Evolutionary conservation across 2,329 filamentous ascomycete genomes (phyloP).

Genomic region (Rhytidhysteron rufulum): DNA sequence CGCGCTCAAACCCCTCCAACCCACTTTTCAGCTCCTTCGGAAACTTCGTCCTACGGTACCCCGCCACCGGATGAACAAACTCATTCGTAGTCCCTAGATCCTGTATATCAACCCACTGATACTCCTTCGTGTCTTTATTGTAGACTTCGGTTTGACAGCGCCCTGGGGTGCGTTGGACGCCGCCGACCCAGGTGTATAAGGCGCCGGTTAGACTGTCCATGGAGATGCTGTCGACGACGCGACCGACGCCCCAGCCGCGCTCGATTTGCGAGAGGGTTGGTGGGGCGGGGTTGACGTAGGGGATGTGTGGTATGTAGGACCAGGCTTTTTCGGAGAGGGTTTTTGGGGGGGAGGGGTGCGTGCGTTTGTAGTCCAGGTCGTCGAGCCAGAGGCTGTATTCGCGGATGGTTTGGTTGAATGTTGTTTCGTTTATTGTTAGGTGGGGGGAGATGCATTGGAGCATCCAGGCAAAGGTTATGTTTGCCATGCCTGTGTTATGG

Average conservation of each 20-base stretch:
- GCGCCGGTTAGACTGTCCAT: slow-evolving; percentile 41
- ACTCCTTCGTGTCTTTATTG: slow-evolving; percentile 26
- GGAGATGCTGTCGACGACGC: slow-evolving; percentile 35
- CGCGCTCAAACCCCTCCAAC: slow-evolving; percentile 20
- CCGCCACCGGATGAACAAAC: slow-evolving; percentile 46
- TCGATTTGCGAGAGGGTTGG: slow-evolving; percentile 29
- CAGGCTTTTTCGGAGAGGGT: slow-evolving; percentile 11
- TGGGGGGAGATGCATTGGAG: no score
- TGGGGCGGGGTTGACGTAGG: slow-evolving; percentile 20
- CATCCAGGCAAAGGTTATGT: slow-evolving; percentile 51
- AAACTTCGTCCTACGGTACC: slow-evolving; percentile 20
- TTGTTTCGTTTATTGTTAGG: slow-evolving; percentile 37
- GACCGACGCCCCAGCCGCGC: slow-evolving; percentile 47
- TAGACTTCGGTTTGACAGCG: slow-evolving; percentile 36
- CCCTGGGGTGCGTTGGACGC: slow-evolving; percentile 41
- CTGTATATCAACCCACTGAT: slow-evolving; percentile 33
- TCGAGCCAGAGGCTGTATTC: slow-evolving; percentile 14
- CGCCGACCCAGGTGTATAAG: slow-evolving; percentile 42
- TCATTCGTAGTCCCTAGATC: slow-evolving; percentile 45
- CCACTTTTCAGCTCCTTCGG: slow-evolving; percentile 20
- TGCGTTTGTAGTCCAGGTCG: slow-evolving; percentile 25
- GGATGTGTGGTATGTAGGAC: slow-evolving; percentile 17
- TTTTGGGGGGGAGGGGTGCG: slow-evolving; percentile 27
- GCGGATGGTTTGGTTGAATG: slow-evolving; percentile 33
- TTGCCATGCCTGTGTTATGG: slow-evolving; percentile 38